Base-by-base conservation (phyloP, 495 filamentous ascomycete species). In the Thermothielavioides terrestris region DNA sequence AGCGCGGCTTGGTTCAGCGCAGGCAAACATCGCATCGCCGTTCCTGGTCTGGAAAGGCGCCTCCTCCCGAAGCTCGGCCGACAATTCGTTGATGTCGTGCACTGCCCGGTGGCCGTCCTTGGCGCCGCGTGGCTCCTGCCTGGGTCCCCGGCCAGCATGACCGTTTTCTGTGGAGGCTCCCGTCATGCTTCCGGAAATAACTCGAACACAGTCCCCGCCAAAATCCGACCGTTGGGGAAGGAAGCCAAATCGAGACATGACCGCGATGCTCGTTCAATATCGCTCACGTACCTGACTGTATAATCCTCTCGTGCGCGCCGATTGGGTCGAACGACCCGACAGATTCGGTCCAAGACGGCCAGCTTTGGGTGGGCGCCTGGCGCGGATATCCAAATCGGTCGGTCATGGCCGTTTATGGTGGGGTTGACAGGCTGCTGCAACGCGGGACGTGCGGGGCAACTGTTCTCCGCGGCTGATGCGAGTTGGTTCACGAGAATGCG, bases 71-170 rank as follows among this genome's bases (percentile, higher is more conserved):
- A 12, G 20, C 37, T 9, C 9, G 9, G 20, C n/a, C 40, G 15
- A 30, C 17, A 20, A 37, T 37, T 37, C 7, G 27, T 17, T 32
- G 40, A 20, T 42, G 28, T 30, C 40, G 12, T 42, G 40, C 40
- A 42, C 40, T 42, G 40, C 40, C 40, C 17, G 26, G 25, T 42
- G 25, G 25, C 25, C 42, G 18, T 44, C 42, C 42, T 44, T 44
- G 27, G 27, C 27, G 42, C 1, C 10, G 1, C 2, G n/a, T n/a
- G n/a, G n/a, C 23, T 26, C 14, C 21, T n/a, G 39, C n/a, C 8
- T 8, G 23, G 4, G n/a, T 22, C 17, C 42, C 17, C 10, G 26
- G 42, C 28, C 22, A 11, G 15, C 22, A 26, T 21, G 20, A 2
- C 9, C 22, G 38, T 11, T 22, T 41, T 42, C 26, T 20, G 40